Percentiles rank a stretch among this genome's conserved stretches.
phyloP scores from a whole-genome alignment of 2,329 filamentous ascomycete species.

The Sphaceloma murrayae region DNA sequence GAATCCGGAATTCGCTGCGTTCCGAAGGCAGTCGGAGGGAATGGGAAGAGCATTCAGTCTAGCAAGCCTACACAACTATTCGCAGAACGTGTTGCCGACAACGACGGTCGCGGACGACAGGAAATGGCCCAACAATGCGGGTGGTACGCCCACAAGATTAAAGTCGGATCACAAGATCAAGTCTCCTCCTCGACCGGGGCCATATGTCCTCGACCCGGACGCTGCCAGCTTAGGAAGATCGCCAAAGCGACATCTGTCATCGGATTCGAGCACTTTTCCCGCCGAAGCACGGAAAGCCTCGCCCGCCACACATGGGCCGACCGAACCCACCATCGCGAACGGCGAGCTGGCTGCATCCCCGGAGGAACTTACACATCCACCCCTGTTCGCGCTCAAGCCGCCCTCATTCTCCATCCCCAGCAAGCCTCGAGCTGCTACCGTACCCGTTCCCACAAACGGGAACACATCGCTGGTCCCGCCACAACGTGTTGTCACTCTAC shows the following conservation, averaged over 20 bases:
- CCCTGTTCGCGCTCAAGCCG: conserved; percentile 18
- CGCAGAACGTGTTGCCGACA: conserved; percentile 26
- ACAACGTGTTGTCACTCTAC: conserved; percentile 40
- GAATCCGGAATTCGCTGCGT: conserved; percentile 74
- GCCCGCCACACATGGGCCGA: conserved; percentile 35
- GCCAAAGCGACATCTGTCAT: conserved; percentile 41
- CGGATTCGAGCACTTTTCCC: conserved; percentile 34
- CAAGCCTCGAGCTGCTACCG: conserved; percentile 38
- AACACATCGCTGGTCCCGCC: conserved; percentile 35
- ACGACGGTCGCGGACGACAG: conserved; percentile 13
- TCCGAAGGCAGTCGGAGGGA: conserved; percentile 61
- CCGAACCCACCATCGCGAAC: conserved; percentile 21
- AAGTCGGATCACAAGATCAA: conserved; percentile 32
- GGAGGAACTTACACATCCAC: conserved; percentile 26
- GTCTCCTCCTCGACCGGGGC: conserved; percentile 28
- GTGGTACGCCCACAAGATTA: conserved; percentile 24
- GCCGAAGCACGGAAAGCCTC: conserved; percentile 39
- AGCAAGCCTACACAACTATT: conserved; percentile 35
- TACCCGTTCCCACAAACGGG: conserved; percentile 30
- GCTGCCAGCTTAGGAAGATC: conserved; percentile 30
- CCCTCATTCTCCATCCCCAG: conserved; percentile 18
- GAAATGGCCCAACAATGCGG: conserved; percentile 18
- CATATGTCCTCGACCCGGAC: conserved; percentile 23
- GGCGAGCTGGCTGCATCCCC: conserved; percentile 18
- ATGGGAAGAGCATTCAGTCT: conserved; percentile 38